Base-by-base conservation (phyloP, 2,329 filamentous ascomycete species). In the Cercospora nicotianae region DNA sequence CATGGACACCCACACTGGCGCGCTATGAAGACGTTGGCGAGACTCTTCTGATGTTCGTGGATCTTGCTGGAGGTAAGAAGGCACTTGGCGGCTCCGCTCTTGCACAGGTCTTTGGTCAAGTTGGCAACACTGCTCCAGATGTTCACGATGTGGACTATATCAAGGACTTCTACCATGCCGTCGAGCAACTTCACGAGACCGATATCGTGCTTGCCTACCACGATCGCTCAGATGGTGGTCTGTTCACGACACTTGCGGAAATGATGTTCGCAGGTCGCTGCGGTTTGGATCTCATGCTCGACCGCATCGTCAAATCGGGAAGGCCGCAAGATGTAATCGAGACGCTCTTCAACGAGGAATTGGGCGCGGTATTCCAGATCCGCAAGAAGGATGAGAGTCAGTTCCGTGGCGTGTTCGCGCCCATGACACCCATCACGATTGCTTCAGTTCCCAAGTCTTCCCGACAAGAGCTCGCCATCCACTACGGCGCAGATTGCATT, bases 181-280 rank as follows among this genome's bases (percentile, higher is more conserved):
- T 96, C 7, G 86, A 89, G 73, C 83, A 87, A 74, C 81, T 90
- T 2, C 87, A 90, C 73, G 87, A 91, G 72, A 81, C 86, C 30
- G 87, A 86, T 26, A 86, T 91, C 67, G 94, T 98, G 10, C 87
- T 98, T 23, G 94, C 94, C 3, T 98, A 98, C 79, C 95, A 98
- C 79, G 95, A 98, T 80, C 87, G 91, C 58, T 97, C 93, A 0
- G 94, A 98, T 78, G 95, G 94, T 79, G 95, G 95, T 75, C 83
- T 98, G 9, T 87, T 98, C 77, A 95, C 94, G 0, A 94, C 94
- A 5, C 82, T 98, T 36, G 92, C 90, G 2, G 95, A 99, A 81
- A 98, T 98, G 95, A 96, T 96, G 88, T 98, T 98, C 78, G 94
- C 95, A 33, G 95, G 95, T 30, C 91, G 94, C 65, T 96, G 92